Base-by-base conservation (phyloP, 2,329 filamentous ascomycete species). In the Colletotrichum cereale region DNA sequence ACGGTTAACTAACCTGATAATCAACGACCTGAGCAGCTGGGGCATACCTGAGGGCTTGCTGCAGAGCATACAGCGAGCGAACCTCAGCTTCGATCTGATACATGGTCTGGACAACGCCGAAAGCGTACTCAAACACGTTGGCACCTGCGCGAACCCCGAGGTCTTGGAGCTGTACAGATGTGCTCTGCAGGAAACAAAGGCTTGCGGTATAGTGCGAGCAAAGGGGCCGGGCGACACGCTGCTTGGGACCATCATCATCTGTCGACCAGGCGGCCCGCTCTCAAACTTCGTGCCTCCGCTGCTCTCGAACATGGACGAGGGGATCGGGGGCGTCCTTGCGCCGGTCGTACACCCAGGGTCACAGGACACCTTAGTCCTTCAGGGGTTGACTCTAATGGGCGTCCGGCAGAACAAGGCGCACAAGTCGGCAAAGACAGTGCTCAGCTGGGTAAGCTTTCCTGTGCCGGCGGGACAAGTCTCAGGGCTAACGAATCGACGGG, bases 171-270 rank as follows among this genome's bases (percentile, higher is more conserved):
- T 97, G 26, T 97, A 97, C 82, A 90, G 90, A 66, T 87, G 91
- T 65, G 94, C 93, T 0, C 85, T 97, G 2, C 86, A 89, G 12
- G 92, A 94, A 75, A 88, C 88, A 31, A 89, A 90, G 72, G 87
- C 91, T 18, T 96, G 93, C 76, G 93, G 93, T 47, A 93, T 97
- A 70, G 95, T 97, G 69, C 89, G 94, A 38, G 94, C 94, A 29
- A 96, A 95, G 81, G 86, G 88, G 40, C 86, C 88, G 0, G 87
- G 89, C 58, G 92, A 91, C 67, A 85, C 85, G n/a, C 82, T 97
- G 26, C 81, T 97, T 8, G 94, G 93, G 1, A 95, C 92, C 1
- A 90, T 97, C 18, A 91, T 97, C 73, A 89, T 97, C 50, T 95
- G 93, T 82, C 92, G 91, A 74, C 89, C 89, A 58, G 88, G 89